Percentiles rank a stretch among this genome's conserved stretches.
phyloP scores from a whole-genome alignment of 1,284 basidiomycete genomes.

The Trametes hirsuta region DNA sequence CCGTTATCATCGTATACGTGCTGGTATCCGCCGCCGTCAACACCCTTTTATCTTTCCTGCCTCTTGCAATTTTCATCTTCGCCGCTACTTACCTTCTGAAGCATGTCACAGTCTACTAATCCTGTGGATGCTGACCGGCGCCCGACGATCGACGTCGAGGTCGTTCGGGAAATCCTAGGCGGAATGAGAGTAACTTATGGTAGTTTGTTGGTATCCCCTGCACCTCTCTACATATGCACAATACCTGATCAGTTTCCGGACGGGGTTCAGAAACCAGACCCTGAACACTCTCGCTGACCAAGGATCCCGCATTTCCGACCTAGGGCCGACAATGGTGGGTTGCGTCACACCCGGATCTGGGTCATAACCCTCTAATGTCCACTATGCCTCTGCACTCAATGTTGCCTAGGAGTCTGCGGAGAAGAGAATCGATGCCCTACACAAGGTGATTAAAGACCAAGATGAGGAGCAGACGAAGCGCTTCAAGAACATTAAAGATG shows the following conservation, averaged over 20 bases:
- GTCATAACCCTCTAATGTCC: no score
- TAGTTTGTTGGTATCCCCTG: conserved; percentile 21
- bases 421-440: conserved; percentile 33
- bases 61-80: conserved; percentile 5
- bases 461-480: conserved; percentile 38
- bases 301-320: conserved; percentile 28
- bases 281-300: conserved; percentile 33
- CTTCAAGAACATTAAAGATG: conserved; percentile 38
- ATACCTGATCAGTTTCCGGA: not conserved
- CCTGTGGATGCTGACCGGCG: not conserved
- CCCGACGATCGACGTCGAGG: conserved; percentile 19
- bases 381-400: not conserved
- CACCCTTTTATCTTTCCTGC: conserved; percentile 10
- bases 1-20: conserved; percentile 15
- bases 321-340: conserved; percentile 37
- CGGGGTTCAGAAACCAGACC: conserved; percentile 31
- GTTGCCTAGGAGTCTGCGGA: conserved; percentile 37
- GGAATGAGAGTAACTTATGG: conserved; percentile 26
- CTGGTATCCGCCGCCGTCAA: conserved; percentile 4
- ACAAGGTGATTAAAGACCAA: conserved; percentile 40
- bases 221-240: not conserved
- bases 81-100: not conserved
- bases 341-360: not conserved
- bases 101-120: conserved; percentile 5
- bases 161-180: conserved; percentile 26